Percentiles rank a stretch among this genome's conserved stretches.
Conservation (phyloP, 805 yeast genomes). For the Nakazawaea ernobii region DNA sequence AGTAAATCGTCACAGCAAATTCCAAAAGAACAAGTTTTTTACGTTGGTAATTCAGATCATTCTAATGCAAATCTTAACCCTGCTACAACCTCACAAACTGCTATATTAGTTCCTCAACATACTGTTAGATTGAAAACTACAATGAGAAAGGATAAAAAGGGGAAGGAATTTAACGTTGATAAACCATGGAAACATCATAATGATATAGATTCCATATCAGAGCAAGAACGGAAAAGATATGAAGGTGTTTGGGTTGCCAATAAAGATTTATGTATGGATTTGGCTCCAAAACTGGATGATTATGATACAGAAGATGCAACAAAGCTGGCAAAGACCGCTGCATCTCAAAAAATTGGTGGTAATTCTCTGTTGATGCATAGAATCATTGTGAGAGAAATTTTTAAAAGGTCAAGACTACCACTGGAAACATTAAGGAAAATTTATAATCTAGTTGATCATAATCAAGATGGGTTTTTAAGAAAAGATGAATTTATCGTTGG, state of each 20-base stretch:
- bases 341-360: constrained; percentile 3
- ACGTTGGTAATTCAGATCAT: constrained; percentile 1
- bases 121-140: constrained; percentile 43
- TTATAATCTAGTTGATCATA: constrained; percentile 78
- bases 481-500: constrained; percentile 89
- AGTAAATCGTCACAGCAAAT: background rate
- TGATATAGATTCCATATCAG: constrained; percentile 42
- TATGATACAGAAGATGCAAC: constrained; percentile 15
- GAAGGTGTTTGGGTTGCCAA: constrained; percentile 95
- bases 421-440: constrained; percentile 53
- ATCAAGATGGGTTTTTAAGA: constrained; percentile 70
- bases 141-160: constrained; percentile 38
- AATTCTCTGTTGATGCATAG: constrained; percentile 38
- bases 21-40: background rate
- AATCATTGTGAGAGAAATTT: constrained; percentile 66
- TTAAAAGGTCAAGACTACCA: constrained; percentile 75
- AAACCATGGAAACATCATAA: constrained; percentile 92
- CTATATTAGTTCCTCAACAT: constrained; percentile 8
- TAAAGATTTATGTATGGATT: constrained; percentile 54
- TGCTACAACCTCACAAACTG: constrained; percentile 8
- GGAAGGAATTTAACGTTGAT: constrained; percentile 63
- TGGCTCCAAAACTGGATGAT: background rate
- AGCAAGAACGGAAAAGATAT: constrained; percentile 76
- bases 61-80: constrained; percentile 6
- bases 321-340: constrained; percentile 17